Conservation (phyloP, 2,329 filamentous ascomycete genomes). For the Xylaria sp. region DNA sequence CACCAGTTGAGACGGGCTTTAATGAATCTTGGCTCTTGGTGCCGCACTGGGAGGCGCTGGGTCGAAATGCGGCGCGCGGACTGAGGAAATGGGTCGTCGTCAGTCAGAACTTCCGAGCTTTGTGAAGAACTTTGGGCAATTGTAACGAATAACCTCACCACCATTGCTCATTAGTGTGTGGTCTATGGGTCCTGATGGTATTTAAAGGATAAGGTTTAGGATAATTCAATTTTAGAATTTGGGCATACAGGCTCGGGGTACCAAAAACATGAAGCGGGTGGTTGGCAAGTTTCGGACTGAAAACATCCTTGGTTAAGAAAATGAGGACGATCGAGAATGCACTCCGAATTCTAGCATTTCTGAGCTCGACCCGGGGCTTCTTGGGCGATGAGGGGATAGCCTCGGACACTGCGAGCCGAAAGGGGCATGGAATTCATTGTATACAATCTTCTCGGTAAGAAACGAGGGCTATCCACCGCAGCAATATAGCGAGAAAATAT, state of each 20-base stretch:
- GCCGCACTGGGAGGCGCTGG: conserved; percentile 73
- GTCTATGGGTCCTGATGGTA: neutral
- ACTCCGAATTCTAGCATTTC: neutral
- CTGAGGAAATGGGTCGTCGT: conserved; percentile 72
- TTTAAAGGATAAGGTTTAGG: neutral
- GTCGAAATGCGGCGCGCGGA: conserved; percentile 62
- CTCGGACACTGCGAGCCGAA: neutral
- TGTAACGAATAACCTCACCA: neutral
- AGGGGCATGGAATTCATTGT: neutral
- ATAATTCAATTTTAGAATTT: neutral
- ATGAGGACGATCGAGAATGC: neutral
- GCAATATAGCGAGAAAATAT: neutral
- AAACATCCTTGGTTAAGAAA: neutral
- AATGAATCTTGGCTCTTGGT: conserved; percentile 84
- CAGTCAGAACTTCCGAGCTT: conserved; percentile 75
- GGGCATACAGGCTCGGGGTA: neutral
- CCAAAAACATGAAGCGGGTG: neutral
- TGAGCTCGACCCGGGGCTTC: neutral
- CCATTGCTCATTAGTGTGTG: neutral
- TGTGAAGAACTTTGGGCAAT: conserved; percentile 48
- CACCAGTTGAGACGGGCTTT: conserved; percentile 68
- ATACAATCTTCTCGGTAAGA: neutral
- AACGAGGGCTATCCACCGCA: neutral
- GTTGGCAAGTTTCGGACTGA: neutral
- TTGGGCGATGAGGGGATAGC: neutral